Percentiles rank a stretch among this genome's conserved stretches.
phyloP scores from a whole-genome alignment of 495 filamentous ascomycete genomes.

The Apodospora peruviana region DNA sequence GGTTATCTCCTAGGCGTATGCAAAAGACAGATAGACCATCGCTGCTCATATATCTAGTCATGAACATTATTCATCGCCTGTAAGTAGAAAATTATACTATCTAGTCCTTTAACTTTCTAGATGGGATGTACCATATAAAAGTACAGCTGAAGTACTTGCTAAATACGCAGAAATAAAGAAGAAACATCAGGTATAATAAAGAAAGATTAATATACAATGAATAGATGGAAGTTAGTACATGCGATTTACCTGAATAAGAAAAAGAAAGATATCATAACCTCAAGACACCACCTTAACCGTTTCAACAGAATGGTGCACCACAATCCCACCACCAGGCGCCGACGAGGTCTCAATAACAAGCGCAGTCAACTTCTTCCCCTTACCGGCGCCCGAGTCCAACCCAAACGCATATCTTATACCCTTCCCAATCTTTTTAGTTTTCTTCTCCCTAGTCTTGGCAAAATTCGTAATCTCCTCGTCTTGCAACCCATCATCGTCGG shows the following conservation, averaged over 20 bases:
- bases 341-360: slow-evolving; percentile 65
- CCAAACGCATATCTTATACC: slow-evolving; percentile 64
- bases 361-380: slow-evolving; percentile 70
- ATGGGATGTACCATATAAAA: too few species aligned
- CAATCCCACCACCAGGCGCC: slow-evolving; percentile 14
- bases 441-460: slow-evolving; percentile 3
- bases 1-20: too few species aligned
- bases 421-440: slow-evolving; percentile 8
- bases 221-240: neutral
- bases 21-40: too few species aligned
- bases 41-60: too few species aligned
- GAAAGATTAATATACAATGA: neutral
- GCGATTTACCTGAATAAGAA: too few species aligned
- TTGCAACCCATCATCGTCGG: neutral
- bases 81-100: too few species aligned
- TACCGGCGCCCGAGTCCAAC: slow-evolving; percentile 75
- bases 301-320: slow-evolving; percentile 8
- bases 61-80: too few species aligned
- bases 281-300: neutral
- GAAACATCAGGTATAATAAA: neutral
- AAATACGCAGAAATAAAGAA: neutral
- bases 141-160: neutral
- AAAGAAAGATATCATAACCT: neutral
- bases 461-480: neutral
- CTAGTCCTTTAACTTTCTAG: too few species aligned